These are phyloP conservation scores for Tricholomella constricta DNA, from an alignment of 768 basidiomycete genomes.

Conservation along the genomic window DNA sequence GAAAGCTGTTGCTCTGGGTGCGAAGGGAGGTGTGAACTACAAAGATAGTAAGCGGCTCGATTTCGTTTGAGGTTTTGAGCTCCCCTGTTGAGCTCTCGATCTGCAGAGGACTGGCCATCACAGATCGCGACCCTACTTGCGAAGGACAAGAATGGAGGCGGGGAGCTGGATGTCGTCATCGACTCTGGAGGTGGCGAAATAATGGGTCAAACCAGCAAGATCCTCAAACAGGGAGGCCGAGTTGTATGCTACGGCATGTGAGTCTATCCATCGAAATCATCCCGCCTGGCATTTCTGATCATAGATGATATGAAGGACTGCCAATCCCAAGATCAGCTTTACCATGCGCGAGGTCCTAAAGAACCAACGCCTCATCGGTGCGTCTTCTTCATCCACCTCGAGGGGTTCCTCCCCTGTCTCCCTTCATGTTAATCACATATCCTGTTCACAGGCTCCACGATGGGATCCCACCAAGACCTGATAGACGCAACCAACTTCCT, in stretches of 20 bases:
- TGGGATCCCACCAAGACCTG: conserved; percentile 81
- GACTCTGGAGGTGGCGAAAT: conserved; percentile 75
- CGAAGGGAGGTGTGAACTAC: conserved; percentile 77
- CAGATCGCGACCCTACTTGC: conserved; percentile 47
- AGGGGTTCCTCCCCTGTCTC: not conserved
- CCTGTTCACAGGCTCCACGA: conserved; percentile 65
- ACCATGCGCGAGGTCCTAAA: conserved; percentile 80
- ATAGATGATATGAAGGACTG: conserved; percentile 50
- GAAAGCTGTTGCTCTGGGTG: conserved; percentile 67
- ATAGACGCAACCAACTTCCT: conserved; percentile 72
- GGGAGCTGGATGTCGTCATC: conserved; percentile 58
- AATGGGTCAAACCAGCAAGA: conserved; percentile 45
- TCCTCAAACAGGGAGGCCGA: conserved; percentile 58
- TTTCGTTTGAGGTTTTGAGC: not conserved
- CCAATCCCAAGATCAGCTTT: conserved; percentile 56
- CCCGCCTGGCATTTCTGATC: not conserved
- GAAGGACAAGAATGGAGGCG: conserved; percentile 27
- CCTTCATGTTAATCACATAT: not conserved
- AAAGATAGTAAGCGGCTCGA: conserved; percentile 50
- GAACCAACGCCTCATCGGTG: conserved; percentile 75
- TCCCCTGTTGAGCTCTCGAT: not conserved
- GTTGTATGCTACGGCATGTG: conserved; percentile 72
- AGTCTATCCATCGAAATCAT: conserved; percentile 16
- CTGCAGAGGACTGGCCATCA: conserved; percentile 52
- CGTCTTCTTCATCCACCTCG: conserved; percentile 14